Conservation (phyloP, 2,329 filamentous ascomycete species). For the Diaporthe helianthi region DNA sequence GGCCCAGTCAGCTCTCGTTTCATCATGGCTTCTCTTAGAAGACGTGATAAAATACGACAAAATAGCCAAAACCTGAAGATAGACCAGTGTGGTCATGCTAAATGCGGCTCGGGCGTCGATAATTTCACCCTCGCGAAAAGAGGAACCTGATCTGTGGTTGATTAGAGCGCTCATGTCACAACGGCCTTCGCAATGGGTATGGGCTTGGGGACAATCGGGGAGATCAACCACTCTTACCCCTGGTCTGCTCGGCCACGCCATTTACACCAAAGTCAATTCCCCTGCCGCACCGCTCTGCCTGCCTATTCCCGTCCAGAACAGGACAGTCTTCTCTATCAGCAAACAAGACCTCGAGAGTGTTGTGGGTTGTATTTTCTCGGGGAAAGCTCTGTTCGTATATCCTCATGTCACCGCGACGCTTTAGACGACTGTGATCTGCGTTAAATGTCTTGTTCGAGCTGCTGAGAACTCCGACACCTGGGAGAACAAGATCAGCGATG, state of each 20-base stretch:
- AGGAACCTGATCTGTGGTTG: not conserved
- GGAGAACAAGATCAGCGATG: not conserved
- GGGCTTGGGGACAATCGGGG: not conserved
- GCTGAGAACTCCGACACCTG: not conserved
- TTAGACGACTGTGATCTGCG: too few relatives aligned
- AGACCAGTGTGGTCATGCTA: not conserved
- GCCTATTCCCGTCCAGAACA: not conserved
- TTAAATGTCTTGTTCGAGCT: too few relatives aligned
- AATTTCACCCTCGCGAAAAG: not conserved
- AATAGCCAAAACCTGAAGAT: not conserved
- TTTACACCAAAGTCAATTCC: slow-evolving; percentile 13
- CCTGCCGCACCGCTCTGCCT: not conserved
- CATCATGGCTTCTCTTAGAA: not conserved
- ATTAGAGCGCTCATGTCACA: not conserved
- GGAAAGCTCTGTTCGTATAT: not conserved
- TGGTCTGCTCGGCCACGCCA: slow-evolving; percentile 7
- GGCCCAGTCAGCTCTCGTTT: not conserved
- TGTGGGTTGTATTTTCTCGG: not conserved
- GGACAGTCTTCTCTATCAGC: not conserved
- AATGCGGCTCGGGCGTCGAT: not conserved
- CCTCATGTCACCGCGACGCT: not conserved
- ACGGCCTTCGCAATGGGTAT: not conserved
- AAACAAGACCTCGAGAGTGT: not conserved
- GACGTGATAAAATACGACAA: not conserved
- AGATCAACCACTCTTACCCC: not conserved